Conservation (phyloP, 1,284 basidiomycete genomes). For the Boletus coffeatus region DNA sequence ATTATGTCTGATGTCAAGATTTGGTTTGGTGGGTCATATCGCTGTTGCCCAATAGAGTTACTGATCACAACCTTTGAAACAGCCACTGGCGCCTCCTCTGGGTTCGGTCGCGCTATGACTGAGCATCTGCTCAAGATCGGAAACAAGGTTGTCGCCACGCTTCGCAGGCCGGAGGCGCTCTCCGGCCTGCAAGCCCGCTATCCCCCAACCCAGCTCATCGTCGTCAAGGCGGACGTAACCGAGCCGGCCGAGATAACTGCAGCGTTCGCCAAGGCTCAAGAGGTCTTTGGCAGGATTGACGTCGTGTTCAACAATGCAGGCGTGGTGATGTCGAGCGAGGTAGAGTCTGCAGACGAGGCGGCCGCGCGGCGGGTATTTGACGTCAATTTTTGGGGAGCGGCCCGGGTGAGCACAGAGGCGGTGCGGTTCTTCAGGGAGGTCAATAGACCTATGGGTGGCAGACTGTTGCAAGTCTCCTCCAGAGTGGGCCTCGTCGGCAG, state of each 20-base stretch:
- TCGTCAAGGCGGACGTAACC: constrained; percentile 38
- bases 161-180: constrained; percentile 27
- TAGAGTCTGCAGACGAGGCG: constrained; percentile 22
- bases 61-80: neutral
- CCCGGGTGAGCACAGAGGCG: constrained; percentile 24
- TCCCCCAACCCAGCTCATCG: constrained; percentile 30
- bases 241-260: constrained; percentile 20
- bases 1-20: constrained; percentile 18
- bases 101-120: constrained; percentile 22
- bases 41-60: neutral
- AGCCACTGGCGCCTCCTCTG: constrained; percentile 29
- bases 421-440: constrained; percentile 32
- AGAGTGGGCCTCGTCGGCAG: constrained; percentile 13
- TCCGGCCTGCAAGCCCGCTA: constrained; percentile 26
- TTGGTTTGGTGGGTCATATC: constrained; percentile 16
- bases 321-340: constrained; percentile 10
- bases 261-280: constrained; percentile 32
- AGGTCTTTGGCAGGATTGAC: constrained; percentile 36
- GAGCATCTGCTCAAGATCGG: constrained; percentile 29
- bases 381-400: constrained; percentile 32
- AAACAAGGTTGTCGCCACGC: constrained; percentile 33
- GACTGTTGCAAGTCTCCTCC: constrained; percentile 28
- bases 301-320: constrained; percentile 37
- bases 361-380: constrained; percentile 30
- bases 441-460: constrained; percentile 27